Evolutionary conservation across 2,329 filamentous ascomycete genomes (phyloP).

Genomic region (Penicillium griseofulvum): DNA sequence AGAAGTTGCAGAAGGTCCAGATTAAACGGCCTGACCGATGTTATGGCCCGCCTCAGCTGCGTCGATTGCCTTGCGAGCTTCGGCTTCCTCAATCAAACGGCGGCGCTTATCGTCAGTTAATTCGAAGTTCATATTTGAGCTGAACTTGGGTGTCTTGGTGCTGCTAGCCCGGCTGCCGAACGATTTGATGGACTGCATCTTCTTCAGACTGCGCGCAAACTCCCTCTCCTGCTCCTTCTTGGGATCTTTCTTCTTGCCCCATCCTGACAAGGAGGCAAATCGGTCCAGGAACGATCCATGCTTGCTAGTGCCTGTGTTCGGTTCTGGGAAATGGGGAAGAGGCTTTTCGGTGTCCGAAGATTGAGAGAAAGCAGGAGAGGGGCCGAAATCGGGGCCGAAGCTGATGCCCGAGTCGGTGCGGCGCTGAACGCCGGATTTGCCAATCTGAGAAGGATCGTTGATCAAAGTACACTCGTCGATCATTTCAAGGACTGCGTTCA

Average conservation of each 20-base stretch:
- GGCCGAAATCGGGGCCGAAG: constrained; percentile 51
- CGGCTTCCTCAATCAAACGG: constrained; percentile 50
- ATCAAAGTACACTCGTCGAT: constrained; percentile 60
- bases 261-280: constrained; percentile 41
- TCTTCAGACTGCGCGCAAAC: constrained; percentile 19
- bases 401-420: constrained; percentile 61
- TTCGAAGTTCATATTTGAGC: constrained; percentile 39
- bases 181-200: constrained; percentile 52
- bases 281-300: constrained; percentile 56
- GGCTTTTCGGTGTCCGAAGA: constrained; percentile 35
- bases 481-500: constrained; percentile 57
- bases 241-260: constrained; percentile 20
- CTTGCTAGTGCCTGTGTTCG: constrained; percentile 26
- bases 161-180: constrained; percentile 42
- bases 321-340: constrained; percentile 38
- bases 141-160: constrained; percentile 32
- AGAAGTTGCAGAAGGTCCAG: not conserved
- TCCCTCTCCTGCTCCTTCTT: constrained; percentile 8
- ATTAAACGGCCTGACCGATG: constrained; percentile 5
- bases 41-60: not conserved
- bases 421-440: constrained; percentile 27
- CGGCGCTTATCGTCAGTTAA: constrained; percentile 50
- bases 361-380: constrained; percentile 34
- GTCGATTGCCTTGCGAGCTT: constrained; percentile 35
- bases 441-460: constrained; percentile 41